phyloP scores from a whole-genome alignment of 352 stramenopile genomes.

The Phytophthora quininea region DNA sequence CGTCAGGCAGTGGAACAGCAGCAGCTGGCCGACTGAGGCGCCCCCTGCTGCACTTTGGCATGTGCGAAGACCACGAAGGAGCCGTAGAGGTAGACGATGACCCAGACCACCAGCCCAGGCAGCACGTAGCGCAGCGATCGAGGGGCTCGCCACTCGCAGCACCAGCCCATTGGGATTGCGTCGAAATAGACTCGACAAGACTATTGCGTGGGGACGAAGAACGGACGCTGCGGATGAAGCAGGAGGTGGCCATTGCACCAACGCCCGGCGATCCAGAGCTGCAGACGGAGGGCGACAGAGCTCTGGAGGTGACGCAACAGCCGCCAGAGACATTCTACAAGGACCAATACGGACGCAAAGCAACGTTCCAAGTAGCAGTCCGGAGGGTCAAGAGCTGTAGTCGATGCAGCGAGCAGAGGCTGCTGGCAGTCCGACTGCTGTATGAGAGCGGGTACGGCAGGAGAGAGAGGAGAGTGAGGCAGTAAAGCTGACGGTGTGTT shows the following conservation, averaged over 20 bases:
- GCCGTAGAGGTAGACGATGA: conserved; percentile 72
- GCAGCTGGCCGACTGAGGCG: conserved; percentile 43
- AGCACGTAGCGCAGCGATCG: conserved; percentile 62
- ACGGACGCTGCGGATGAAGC: conserved; percentile 5
- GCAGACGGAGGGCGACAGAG: conserved; percentile 19
- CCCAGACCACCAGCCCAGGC: conserved; percentile 44
- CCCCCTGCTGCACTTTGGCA: conserved; percentile 39
- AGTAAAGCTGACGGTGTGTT: conserved; percentile 2
- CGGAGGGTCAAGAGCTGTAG: conserved; percentile 37
- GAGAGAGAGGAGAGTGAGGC: not conserved
- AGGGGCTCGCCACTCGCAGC: conserved; percentile 65
- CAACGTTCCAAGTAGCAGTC: conserved; percentile 67
- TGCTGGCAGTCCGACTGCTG: conserved; percentile 66
- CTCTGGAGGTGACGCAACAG: conserved; percentile 62
- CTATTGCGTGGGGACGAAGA: conserved; percentile 9
- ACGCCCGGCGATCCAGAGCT: conserved; percentile 6
- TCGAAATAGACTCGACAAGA: not conserved
- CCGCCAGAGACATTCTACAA: conserved; percentile 79
- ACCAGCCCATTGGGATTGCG: conserved; percentile 52
- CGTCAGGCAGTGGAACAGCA: conserved; percentile 61
- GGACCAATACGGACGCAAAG: conserved; percentile 79
- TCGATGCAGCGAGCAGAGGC: conserved; percentile 54
- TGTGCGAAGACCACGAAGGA: conserved; percentile 68
- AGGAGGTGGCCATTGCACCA: conserved; percentile 24
- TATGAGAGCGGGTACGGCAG: conserved; percentile 68